Evolutionary conservation across 495 filamentous ascomycete genomes (phyloP).

Genomic region (Penicillium herquei): DNA sequence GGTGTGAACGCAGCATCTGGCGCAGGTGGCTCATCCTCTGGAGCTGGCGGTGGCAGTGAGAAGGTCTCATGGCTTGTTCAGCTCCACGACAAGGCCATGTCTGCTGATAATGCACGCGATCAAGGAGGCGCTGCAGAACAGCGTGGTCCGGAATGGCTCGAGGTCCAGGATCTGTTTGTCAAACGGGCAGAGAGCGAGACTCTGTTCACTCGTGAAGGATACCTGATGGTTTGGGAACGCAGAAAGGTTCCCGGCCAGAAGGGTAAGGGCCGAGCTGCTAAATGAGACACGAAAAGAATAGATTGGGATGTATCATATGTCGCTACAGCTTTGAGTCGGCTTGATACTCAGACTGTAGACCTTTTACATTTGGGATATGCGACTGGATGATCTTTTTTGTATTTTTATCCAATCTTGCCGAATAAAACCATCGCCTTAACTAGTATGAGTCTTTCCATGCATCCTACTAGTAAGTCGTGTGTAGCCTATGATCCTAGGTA

Average conservation of each 20-base stretch:
- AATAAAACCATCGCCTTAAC: no score
- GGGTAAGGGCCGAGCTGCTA: conserved; percentile 31
- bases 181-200: conserved; percentile 82
- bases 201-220: conserved; percentile 87
- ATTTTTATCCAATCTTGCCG: no score
- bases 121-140: conserved; percentile 36
- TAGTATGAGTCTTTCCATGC: no score
- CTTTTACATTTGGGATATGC: no score
- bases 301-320: conserved; percentile 3
- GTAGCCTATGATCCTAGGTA: no score
- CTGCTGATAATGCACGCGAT: conserved; percentile 33
- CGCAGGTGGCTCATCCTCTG: conserved; percentile 32
- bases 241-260: conserved; percentile 56
- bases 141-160: conserved; percentile 72
- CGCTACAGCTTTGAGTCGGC: not conserved
- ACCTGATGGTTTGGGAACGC: conserved; percentile 95
- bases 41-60: conserved; percentile 48
- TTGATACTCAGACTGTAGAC: not conserved
- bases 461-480: no score
- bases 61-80: conserved; percentile 57
- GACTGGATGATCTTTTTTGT: no score
- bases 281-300: not conserved
- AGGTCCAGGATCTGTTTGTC: conserved; percentile 92
- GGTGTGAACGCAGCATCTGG: conserved; percentile 75
- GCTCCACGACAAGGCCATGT: conserved; percentile 52